Evolutionary conservation across 192 early-diverging fungal genomes (phyloP).

Genomic region (Backusella westeae): DNA sequence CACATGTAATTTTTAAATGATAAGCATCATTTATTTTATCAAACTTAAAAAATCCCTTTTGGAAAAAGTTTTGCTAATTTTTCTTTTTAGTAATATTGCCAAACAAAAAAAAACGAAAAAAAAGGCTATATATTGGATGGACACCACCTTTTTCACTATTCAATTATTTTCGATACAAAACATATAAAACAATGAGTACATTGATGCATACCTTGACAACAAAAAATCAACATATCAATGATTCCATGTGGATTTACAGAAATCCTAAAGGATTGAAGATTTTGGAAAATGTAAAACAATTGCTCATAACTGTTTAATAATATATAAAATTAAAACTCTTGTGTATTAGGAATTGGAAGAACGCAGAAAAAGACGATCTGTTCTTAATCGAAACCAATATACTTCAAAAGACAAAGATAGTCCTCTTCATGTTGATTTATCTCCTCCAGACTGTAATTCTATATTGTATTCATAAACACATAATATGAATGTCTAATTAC

Average conservation of each 20-base stretch:
- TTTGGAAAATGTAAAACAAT: not conserved
- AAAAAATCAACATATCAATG: not conserved
- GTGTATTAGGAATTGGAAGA: not conserved
- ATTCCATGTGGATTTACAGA: constrained; percentile 9
- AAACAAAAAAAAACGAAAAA: not conserved
- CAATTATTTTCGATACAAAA: not conserved
- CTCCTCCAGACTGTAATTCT: not conserved
- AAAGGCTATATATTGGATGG: not conserved
- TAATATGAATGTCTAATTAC: not conserved
- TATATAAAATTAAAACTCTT: not conserved
- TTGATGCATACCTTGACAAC: not conserved
- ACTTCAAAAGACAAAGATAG: not conserved
- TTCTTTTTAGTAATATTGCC: not conserved
- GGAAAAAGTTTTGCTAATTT: not conserved
- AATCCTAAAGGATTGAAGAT: constrained; percentile 11
- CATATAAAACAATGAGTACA: not conserved
- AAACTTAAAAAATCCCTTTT: not conserved
- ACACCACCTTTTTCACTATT: not conserved
- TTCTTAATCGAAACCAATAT: not conserved
- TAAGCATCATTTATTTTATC: not conserved
- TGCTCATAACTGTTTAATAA: not conserved
- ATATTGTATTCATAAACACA: not conserved
- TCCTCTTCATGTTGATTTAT: not conserved
- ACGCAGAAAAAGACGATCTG: not conserved
- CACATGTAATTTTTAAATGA: not conserved